Base-by-base conservation (phyloP, 352 stramenopile genomes). In the Phytophthora crassamura region DNA sequence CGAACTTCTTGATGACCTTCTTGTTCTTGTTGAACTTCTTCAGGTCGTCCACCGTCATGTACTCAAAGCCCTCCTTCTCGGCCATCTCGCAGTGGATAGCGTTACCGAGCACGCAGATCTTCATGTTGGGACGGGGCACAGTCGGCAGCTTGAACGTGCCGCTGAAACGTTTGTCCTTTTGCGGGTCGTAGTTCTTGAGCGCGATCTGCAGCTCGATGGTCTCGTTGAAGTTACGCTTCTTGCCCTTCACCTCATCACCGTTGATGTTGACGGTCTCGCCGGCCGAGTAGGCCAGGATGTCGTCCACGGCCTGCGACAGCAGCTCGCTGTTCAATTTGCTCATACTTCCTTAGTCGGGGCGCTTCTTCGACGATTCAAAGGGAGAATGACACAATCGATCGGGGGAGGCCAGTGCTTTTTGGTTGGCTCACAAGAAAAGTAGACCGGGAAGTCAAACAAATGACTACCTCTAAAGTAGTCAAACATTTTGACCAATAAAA, bases 21-120 rank as follows among this genome's bases (percentile, higher is more conserved):
- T 99, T 99, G 95, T 99, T 99, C 91, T 99, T 99, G 97, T 99
- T 99, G 73, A 99, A 98, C 84, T 99, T 99, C 90, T 99, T 99
- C 34, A 99, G 80, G 78, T 99, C 98, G 72, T 99, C 97, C 64
- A 99, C 97, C 64, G 89, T 98, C 97, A 99, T 99, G 87, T 91
- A 96, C 70, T 99, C 95, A 53, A 99, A 95, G 72, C 97, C 97
- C 52, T 99, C 95, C 80, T 98, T 97, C 81, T 99, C 97, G 58
- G 97, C 97, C 82, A 99, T 90, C 75, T 99, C 97, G 71, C 96
- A 99, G 83, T 99, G 97, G 33, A 98, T 91, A 69, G 97, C 97
- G 78, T 99, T 99, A 85, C 97, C 98, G 59, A 99, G 92, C 72
- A 99, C 95, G 81, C 98, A 99, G 70, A 98, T 97, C 80, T 98